phyloP scores from a whole-genome alignment of 2,329 filamentous ascomycete genomes.

The Fusarium humuli region DNA sequence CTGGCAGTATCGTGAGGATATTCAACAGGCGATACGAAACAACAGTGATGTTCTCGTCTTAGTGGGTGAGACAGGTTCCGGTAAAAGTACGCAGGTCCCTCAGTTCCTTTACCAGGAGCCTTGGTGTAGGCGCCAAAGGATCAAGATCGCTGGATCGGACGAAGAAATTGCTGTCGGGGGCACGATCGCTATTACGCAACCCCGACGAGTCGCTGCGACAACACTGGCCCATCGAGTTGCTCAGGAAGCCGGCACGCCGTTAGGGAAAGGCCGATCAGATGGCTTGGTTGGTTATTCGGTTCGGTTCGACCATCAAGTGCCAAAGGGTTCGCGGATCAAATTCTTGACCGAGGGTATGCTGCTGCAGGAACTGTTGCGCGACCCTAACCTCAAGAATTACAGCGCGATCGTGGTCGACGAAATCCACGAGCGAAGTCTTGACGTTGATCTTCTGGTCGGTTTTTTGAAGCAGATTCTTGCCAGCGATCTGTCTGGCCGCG shows the following conservation, averaged over 20 bases:
- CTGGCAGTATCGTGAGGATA: conserved; percentile 78
- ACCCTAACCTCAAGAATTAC: conserved; percentile 85
- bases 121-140: conserved; percentile 77
- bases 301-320: conserved; percentile 88
- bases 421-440: conserved; percentile 94
- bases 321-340: conserved; percentile 87
- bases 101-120: conserved; percentile 84
- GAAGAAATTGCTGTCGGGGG: conserved; percentile 72
- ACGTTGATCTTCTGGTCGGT: conserved; percentile 90
- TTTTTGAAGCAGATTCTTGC: conserved; percentile 84
- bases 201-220: conserved; percentile 91
- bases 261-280: conserved; percentile 56
- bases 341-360: conserved; percentile 97
- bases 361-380: conserved; percentile 89
- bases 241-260: conserved; percentile 73
- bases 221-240: conserved; percentile 90
- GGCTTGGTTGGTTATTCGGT: conserved; percentile 89
- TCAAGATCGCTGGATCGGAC: conserved; percentile 57
- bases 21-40: conserved; percentile 69
- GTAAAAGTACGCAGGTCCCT: conserved; percentile 96
- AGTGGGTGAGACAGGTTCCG: conserved; percentile 93
- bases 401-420: conserved; percentile 94
- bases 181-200: conserved; percentile 93
- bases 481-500: conserved; percentile 71
- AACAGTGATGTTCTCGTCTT: conserved; percentile 82